Conservation (phyloP, 2,329 filamentous ascomycete genomes). For the Aspergillus novoparasiticus region DNA sequence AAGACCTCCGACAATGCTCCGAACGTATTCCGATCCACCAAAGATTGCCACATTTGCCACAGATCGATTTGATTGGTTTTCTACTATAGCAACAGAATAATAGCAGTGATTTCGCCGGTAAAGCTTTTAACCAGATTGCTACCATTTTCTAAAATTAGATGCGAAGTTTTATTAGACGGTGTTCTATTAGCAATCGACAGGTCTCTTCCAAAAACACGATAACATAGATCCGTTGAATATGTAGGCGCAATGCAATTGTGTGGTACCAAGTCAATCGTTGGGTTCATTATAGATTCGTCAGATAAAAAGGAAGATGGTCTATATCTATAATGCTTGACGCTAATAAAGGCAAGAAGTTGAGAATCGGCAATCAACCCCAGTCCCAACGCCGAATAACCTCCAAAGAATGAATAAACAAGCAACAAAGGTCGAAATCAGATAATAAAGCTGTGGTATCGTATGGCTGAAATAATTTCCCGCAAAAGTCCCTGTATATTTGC, state of each 20-base stretch:
- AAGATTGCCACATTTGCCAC: not conserved
- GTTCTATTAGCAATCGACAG: too few relatives aligned
- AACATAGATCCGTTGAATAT: not conserved
- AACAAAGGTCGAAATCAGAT: not conserved
- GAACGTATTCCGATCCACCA: not conserved
- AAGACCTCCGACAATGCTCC: not conserved
- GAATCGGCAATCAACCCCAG: not conserved
- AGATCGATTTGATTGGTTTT: too few relatives aligned
- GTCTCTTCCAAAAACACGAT: too few relatives aligned
- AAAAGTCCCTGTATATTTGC: not conserved
- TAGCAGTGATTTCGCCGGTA: not conserved
- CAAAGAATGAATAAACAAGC: not conserved
- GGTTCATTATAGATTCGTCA: not conserved
- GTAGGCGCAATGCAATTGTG: not conserved
- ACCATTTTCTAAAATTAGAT: not conserved
- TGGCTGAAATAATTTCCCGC: not conserved
- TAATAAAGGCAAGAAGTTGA: not conserved
- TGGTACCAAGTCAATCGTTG: not conserved
- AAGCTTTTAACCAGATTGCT: not conserved
- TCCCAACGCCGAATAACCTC: not conserved
- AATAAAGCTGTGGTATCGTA: not conserved
- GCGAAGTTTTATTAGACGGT: not conserved
- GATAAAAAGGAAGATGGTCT: not conserved
- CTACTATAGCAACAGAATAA: not conserved
- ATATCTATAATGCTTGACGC: not conserved